Base-by-base conservation (phyloP, 108 stramenopile species). In the Pseudonitzschia pungens region DNA sequence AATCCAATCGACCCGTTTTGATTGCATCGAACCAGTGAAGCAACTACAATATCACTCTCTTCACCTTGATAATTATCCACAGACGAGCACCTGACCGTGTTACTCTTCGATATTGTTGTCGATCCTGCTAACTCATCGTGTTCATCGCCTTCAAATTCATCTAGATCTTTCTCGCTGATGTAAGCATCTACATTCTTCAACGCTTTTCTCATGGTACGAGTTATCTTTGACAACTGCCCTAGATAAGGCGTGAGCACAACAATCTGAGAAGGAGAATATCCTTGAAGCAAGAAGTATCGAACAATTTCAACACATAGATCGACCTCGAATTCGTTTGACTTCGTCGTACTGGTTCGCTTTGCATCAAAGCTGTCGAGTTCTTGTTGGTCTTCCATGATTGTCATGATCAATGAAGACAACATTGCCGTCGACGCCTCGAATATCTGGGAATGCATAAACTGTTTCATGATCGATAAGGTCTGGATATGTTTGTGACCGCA, bases 61-160 rank as follows among this genome's bases (percentile, higher is more conserved):
- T 94, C 94, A 21, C 97, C 97, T 77, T 97, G 97, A 45, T 86
- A 96, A 36, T 94, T 92, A 62, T 97, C 97, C 6, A 97, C 69
- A 7, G 77, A 73, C 18, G 82, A 77, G 56, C 79, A 81, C 29
- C 85, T 54, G 44, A 86, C 73, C 14, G 71, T 68, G 15, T 44
- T 58, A 18, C 45, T 48, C 42, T 31, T 36, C 43, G 41, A 29
- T 2, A 57, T 51, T 41, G 36, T 31, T 31, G 16, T 12, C 5
- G 20, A 0, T 16, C 32, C 69, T 28, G 59, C 50, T 11, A 50
- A 21, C 56, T 58, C 67, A 59, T 52, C 72, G 31, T 57, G 64
- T 7, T 60, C 76, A n/a, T 66, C 63, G 12, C 62, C 78, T 15
- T 79, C 78, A 24, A 75, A 65, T 8, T 72, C 74, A 43, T 76